Conservation (phyloP, 2,329 filamentous ascomycete genomes). For the Diaporthe humulicola region DNA sequence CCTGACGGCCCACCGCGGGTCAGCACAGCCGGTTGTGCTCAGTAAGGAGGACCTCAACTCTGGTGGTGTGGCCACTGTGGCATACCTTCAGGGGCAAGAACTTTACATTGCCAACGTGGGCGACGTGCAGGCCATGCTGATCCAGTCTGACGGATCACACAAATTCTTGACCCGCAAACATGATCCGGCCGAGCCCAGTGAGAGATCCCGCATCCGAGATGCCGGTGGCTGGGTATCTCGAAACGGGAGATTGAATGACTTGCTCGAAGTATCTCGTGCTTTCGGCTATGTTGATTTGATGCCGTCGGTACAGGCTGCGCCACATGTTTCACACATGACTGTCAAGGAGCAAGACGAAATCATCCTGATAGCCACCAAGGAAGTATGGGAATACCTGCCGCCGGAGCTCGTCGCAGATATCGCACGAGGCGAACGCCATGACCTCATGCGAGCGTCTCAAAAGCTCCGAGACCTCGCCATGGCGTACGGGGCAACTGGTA, state of each 20-base stretch:
- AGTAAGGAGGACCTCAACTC: conserved; percentile 91
- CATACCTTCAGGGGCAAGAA: conserved; percentile 91
- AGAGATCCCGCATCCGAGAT: conserved; percentile 90
- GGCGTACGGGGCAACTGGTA: conserved; percentile 91
- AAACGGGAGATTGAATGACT: conserved; percentile 92
- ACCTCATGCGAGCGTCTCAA: conserved; percentile 95
- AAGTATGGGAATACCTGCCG: conserved; percentile 95
- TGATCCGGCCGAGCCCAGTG: conserved; percentile 87
- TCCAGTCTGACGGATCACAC: conserved; percentile 88
- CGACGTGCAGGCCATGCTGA: conserved; percentile 94
- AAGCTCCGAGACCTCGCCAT: conserved; percentile 96
- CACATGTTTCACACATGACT: conserved; percentile 82
- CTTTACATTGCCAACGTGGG: conserved; percentile 96
- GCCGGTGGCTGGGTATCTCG: conserved; percentile 96
- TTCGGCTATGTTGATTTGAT: conserved; percentile 96
- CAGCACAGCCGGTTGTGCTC: conserved; percentile 80
- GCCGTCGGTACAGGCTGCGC: conserved; percentile 92
- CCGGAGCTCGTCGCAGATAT: conserved; percentile 94
- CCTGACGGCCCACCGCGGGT: conserved; percentile 76
- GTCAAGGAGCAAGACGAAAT: conserved; percentile 93
- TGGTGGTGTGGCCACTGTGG: conserved; percentile 90
- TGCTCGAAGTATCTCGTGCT: conserved; percentile 90
- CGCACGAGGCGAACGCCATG: conserved; percentile 84
- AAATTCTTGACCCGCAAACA: conserved; percentile 91
- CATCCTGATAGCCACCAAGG: conserved; percentile 89